Evolutionary conservation across 2,329 filamentous ascomycete species (phyloP), one percentile per base, ranked within the genome.

Genomic region (Calonectria montana): DNA sequence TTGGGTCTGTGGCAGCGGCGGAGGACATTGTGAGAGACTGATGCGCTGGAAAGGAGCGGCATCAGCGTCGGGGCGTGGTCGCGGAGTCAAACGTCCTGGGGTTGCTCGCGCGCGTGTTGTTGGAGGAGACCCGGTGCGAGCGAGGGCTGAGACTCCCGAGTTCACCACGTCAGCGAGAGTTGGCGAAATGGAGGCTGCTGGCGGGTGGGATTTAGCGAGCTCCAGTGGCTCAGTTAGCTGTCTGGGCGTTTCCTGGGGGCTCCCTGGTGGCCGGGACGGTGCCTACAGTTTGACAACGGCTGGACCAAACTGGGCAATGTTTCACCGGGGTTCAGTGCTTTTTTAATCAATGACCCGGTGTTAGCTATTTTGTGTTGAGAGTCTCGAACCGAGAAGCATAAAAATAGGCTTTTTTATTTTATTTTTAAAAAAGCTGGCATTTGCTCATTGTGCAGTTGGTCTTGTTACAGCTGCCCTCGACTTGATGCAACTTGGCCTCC

Each of bases 11-110:
- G 67, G 81, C 78, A 68, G 80, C 76, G 69, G 81, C 78, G 68
- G 85, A 85, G 67, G 85, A 85, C 85, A 87, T 87, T 76, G 74
- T 81, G 72, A 73, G 71, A 39, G 69, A 57, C 70, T 43, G 69
- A 74, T 68, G 72, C 75, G 69, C 74, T 73, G 65, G 67, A 66
- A 68, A 74, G 53, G 31, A 39, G 73, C 68, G 69, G 74, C 78
- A 79, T 81, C 75, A 75, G 73, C 68, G 73, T 69, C 70, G 69
- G 72, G 70, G 70, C 74, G 62, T 73, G 66, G 50, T 67, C 45
- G 31, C 65, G 67, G 75, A 70, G 62, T 72, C 39, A 31, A 59
- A 65, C 59, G 70, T 67, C 67, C 31, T 53, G 57, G 53, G 25
- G 71, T 74, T 75, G 70, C 71, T 73, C 73, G 73, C 67, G 67